Conservation (phyloP, 179 eudicot genomes). For the Spergularia azorica region DNA sequence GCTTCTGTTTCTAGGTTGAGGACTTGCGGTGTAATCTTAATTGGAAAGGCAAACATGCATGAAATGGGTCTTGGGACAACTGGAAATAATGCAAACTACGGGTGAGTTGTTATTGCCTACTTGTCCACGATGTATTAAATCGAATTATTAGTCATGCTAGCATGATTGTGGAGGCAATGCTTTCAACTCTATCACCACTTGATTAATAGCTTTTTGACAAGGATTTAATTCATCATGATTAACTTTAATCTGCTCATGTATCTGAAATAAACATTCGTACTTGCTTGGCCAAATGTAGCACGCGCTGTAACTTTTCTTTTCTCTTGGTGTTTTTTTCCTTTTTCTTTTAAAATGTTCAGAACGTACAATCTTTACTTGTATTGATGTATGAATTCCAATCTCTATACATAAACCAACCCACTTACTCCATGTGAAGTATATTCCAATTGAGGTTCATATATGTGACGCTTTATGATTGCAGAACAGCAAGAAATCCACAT, state of each 20-base stretch:
- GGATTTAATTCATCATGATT: background rate
- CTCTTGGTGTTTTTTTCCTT: no score
- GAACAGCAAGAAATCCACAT: constrained; percentile 94
- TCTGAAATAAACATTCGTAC: no score
- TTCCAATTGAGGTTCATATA: background rate
- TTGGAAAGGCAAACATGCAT: constrained; percentile 99
- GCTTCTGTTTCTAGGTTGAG: constrained; percentile 80
- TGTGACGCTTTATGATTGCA: constrained; percentile 32
- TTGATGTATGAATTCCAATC: background rate
- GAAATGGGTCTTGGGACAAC: constrained; percentile 92
- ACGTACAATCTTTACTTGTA: background rate
- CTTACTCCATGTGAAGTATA: background rate
- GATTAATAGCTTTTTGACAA: background rate
- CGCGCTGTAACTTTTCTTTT: no score
- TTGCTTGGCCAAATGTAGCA: no score
- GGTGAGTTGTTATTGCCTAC: constrained; percentile 44
- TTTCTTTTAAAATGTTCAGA: no score
- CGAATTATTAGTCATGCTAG: background rate
- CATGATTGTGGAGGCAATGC: background rate
- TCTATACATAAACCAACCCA: background rate
- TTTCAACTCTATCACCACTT: background rate
- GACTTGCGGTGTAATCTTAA: constrained; percentile 80
- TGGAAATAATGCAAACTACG: constrained; percentile 89
- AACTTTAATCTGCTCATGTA: no score
- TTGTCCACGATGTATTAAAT: background rate